Percentiles rank a stretch among this genome's conserved stretches.
phyloP scores from a whole-genome alignment of 108 stramenopile species.

The Cyclostephanos invisitatus region DNA sequence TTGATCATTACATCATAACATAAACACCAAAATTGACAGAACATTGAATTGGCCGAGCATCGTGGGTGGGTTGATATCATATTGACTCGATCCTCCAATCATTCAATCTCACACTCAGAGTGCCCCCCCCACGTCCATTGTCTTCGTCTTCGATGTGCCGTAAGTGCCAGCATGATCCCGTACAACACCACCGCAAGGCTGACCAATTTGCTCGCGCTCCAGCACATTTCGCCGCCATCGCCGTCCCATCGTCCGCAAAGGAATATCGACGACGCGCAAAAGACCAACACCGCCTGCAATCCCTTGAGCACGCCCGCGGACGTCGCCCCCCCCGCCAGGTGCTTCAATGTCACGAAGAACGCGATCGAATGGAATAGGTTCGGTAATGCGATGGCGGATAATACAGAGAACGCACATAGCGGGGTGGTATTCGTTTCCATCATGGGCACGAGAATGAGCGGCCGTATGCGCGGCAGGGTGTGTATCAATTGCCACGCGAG shows the following conservation, averaged over 20 bases:
- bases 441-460: slow-evolving; percentile 57
- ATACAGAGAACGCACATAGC: slow-evolving; percentile 25
- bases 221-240: slow-evolving; percentile 76
- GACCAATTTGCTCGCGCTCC: slow-evolving; percentile 54
- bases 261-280: slow-evolving; percentile 56
- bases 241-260: slow-evolving; percentile 61
- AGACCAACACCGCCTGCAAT: slow-evolving; percentile 81
- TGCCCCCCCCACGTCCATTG: too few species aligned
- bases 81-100: too few species aligned
- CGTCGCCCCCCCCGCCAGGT: slow-evolving; percentile 77
- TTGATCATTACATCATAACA: too few species aligned
- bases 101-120: too few species aligned
- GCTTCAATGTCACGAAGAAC: slow-evolving; percentile 66
- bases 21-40: too few species aligned
- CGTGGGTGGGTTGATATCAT: too few species aligned
- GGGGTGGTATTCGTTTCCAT: slow-evolving; percentile 52
- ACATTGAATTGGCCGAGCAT: too few species aligned
- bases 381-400: slow-evolving; percentile 36
- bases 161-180: slow-evolving; percentile 52
- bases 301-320: slow-evolving; percentile 85
- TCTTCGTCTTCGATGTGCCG: too few species aligned
- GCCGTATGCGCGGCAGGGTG: slow-evolving; percentile 57
- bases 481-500: slow-evolving; percentile 73
- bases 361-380: slow-evolving; percentile 71
- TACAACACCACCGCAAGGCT: slow-evolving; percentile 62